Evolutionary conservation across 352 stramenopile species (phyloP), one percentile per base, ranked within the genome.

Genomic region (Aphanomyces stellatus): DNA sequence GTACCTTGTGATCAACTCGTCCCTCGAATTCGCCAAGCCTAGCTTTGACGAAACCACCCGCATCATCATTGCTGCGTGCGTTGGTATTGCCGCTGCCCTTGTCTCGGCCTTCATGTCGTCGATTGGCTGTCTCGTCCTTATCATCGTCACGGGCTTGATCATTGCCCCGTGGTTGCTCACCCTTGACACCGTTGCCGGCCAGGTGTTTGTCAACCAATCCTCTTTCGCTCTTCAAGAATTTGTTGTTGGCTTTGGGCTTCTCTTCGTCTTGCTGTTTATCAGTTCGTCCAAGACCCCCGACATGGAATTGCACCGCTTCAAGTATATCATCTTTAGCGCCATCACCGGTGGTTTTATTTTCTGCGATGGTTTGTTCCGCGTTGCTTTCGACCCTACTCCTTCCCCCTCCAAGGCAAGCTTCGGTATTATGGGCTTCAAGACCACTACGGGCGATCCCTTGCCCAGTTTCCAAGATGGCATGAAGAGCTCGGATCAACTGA

Each of bases 381-480:
- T 57, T 30, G 49, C 49, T 7, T 57, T 57, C 33, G 49, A 57
- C 27, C 49, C 49, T 37, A 35, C 49, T 13, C 49, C 49, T 7
- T 37, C 49, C 10, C 49, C 49, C 11, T 35, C 49, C 11, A 37
- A 57, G 33, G 49, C 49, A 4, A 11, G 5, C 4, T 57, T 57
- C 30, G 49, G 49, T n/a, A 57, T 57, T 24, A 57, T 57, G 49
- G 49, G 49, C 5, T 85, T 82, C 55, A 75, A 74, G 24, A 73
- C 68, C 1, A 81, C 83, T 4, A 40, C 89, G 0, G 65, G 76
- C 0, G 67, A 75, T 55, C 76, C 93, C 0, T 30, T 57, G 49
- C 13, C 49, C 30, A 57, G 33, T 30, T 57, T 57, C 27, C 5
- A 11, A 17, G 2, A 28, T 25, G 31, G 46, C 25, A 55, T 68